These are phyloP conservation scores for Rhizoctonia solani DNA, from an alignment of 1,284 basidiomycete species.

Conservation along the genomic window DNA sequence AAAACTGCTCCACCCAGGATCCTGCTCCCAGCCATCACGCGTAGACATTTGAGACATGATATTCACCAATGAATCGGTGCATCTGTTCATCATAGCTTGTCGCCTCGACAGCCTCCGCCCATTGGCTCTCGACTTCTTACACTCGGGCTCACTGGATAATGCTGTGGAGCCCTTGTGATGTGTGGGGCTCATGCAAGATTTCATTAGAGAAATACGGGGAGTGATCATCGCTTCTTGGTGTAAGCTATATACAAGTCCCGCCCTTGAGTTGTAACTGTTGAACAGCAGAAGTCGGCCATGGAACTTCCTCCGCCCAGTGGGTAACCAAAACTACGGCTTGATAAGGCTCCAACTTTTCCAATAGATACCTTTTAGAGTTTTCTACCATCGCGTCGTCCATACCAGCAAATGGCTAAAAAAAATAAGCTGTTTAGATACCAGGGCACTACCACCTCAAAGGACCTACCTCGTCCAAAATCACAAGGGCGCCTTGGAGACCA, in stretches of 20 bases:
- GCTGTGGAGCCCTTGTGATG: too few relatives aligned
- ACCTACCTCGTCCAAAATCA: constrained; percentile 81
- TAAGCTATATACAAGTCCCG: constrained; percentile 7
- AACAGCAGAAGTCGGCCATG: constrained; percentile 54
- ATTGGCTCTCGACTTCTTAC: too few relatives aligned
- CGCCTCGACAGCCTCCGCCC: too few relatives aligned
- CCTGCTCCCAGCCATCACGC: too few relatives aligned
- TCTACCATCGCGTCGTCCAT: constrained; percentile 81
- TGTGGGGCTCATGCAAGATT: too few relatives aligned
- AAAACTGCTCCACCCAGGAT: too few relatives aligned
- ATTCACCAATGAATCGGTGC: too few relatives aligned
- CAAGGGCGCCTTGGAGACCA: constrained; percentile 68
- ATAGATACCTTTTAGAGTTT: constrained; percentile 64
- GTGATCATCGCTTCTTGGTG: neutral
- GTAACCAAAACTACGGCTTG: constrained; percentile 84
- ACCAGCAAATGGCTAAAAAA: constrained; percentile 43
- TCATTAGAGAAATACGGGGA: too few relatives aligned
- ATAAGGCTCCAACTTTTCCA: constrained; percentile 54
- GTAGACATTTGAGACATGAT: too few relatives aligned
- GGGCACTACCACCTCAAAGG: neutral
- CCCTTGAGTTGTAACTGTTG: constrained; percentile 31
- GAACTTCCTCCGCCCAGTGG: constrained; percentile 89
- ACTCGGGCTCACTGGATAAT: too few relatives aligned
- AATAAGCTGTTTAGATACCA: neutral
- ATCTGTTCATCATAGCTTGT: too few relatives aligned